Percentiles rank a stretch among this genome's conserved stretches.
phyloP scores from a whole-genome alignment of 345 rosid species.

The Acer negundo region DNA sequence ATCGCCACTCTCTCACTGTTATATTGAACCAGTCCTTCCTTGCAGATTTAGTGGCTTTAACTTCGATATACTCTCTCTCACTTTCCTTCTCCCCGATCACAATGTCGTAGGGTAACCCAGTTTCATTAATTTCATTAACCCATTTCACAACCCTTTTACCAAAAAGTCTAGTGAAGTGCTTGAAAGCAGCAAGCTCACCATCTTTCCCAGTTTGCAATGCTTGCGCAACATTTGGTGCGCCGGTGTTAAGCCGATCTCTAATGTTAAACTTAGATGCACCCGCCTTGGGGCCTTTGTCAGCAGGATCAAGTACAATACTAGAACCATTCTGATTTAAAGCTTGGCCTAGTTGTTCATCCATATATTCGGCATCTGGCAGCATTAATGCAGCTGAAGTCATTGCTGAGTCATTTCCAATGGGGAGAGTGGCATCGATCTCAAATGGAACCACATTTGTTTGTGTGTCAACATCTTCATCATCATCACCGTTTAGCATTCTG shows the following conservation, averaged over 20 bases:
- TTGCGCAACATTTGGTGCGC: conserved; percentile 44
- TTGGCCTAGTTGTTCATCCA: conserved; percentile 16
- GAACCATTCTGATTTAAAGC: conserved; percentile 11
- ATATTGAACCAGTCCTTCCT: conserved; percentile 81
- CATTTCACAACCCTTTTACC: conserved; percentile 55
- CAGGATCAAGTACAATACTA: conserved; percentile 19
- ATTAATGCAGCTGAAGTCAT: conserved; percentile 2
- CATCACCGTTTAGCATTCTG: conserved; percentile 30
- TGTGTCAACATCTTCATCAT: conserved; percentile 17
- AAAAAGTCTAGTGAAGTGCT: conserved; percentile 41
- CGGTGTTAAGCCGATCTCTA: conserved; percentile 56
- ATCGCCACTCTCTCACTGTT: conserved; percentile 82
- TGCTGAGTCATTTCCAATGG: conserved; percentile 35
- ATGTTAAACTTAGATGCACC: conserved; percentile 33
- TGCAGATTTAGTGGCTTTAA: conserved; percentile 74
- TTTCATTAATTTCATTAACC: conserved; percentile 77
- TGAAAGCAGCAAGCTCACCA: conserved; percentile 75
- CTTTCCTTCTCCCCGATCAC: conserved; percentile 42
- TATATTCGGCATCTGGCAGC: conserved; percentile 22
- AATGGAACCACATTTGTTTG: conserved; percentile 25
- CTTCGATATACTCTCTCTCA: conserved; percentile 61
- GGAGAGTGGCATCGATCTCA: conserved; percentile 37
- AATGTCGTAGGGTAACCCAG: conserved; percentile 82
- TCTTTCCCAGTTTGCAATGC: conserved; percentile 62
- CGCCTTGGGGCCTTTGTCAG: conserved; percentile 30